Evolutionary conservation across 805 yeast species (phyloP).

Genomic region (Jamesozyma spencerorum): DNA sequence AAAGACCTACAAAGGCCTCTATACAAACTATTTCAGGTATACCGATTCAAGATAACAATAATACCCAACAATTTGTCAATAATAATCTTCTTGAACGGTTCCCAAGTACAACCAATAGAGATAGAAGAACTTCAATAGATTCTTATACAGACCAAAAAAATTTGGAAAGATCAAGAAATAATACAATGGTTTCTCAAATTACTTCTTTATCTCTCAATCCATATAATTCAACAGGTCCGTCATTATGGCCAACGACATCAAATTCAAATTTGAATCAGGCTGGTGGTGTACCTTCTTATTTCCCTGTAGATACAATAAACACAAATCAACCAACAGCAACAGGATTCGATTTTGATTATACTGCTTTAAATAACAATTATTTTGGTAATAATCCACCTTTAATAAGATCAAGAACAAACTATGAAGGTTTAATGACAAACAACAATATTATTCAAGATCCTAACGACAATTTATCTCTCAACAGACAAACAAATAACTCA

Average conservation of each 20-base stretch:
- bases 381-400: conserved; percentile 1
- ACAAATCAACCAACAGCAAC: background rate
- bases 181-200: conserved; percentile 28
- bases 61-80: background rate
- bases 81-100: conserved; percentile 5
- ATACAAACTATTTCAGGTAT: conserved; percentile 1
- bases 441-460: background rate
- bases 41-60: background rate
- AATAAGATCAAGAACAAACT: conserved; percentile 2
- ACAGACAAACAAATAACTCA: no score
- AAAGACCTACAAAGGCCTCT: background rate
- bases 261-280: no score
- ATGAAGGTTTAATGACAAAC: background rate
- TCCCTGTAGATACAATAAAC: no score
- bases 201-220: conserved; percentile 21
- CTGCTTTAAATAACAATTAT: background rate
- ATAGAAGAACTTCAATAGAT: background rate
- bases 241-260: conserved; percentile 20
- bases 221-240: conserved; percentile 11
- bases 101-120: conserved; percentile 1
- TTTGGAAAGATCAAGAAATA: conserved; percentile 22
- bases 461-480: background rate
- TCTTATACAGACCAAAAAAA: conserved; percentile 1
- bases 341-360: background rate
- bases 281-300: no score